Evolutionary conservation across 495 filamentous ascomycete species (phyloP).

Genomic region (Neohortaea acidophila): DNA sequence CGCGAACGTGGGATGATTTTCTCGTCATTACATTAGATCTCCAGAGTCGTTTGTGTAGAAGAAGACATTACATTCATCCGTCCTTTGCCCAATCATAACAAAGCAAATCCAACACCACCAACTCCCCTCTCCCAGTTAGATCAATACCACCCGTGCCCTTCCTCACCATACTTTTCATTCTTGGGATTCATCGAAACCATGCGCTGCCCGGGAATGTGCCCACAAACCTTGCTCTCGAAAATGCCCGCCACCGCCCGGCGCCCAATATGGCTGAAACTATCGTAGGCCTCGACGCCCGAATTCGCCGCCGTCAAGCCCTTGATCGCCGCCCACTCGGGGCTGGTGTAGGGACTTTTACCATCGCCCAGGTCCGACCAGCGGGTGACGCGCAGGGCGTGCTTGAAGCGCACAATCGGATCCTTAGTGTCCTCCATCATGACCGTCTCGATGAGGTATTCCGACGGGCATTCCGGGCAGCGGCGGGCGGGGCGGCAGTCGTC

Average conservation of each 20-base stretch:
- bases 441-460: constrained; percentile 44
- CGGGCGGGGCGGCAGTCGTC: constrained; percentile 40
- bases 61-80: too few relatives aligned
- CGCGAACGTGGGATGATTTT: too few relatives aligned
- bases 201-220: constrained; percentile 40
- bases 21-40: too few relatives aligned
- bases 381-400: constrained; percentile 43
- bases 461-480: constrained; percentile 43
- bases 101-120: too few relatives aligned
- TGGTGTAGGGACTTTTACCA: constrained; percentile 29
- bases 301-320: constrained; percentile 23
- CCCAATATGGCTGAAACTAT: constrained; percentile 37
- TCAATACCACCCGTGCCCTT: constrained; percentile 38
- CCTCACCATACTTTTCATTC: constrained; percentile 32
- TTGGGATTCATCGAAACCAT: constrained; percentile 41
- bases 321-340: constrained; percentile 35
- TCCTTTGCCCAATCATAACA: too few relatives aligned
- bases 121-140: too few relatives aligned
- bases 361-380: constrained; percentile 45
- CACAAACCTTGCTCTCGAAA: constrained; percentile 41
- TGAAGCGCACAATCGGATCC: constrained; percentile 30
- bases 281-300: constrained; percentile 26
- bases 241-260: constrained; percentile 39
- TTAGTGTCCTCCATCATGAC: constrained; percentile 37
- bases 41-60: too few relatives aligned